Base-by-base conservation (phyloP, 148 eudicot species). In the Fagopyrum homotropicum region DNA sequence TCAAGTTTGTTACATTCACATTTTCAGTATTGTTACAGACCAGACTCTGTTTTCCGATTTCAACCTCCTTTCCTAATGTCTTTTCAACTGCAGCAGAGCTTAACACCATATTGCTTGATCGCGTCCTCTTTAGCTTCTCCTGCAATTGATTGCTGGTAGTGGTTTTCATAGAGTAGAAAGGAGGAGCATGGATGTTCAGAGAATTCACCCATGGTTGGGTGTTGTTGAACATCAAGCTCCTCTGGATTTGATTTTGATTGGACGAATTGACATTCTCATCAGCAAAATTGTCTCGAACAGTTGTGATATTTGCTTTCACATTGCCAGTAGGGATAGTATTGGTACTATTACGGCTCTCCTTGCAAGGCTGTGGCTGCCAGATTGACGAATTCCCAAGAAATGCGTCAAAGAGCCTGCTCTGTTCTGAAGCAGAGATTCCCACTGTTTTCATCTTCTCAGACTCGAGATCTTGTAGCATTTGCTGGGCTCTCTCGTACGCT, bases 291-390 rank as follows among this genome's bases (percentile, higher is more conserved):
- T 88, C 88, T 26, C 75, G 84, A 26, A 22, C n/a, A 0, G 40
- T 35, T 35, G 40, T 35, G 40, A 35, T 1, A 35, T 9, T 22
- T 4, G 75, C 17, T 9, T 29, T 48, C 30, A 17, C 16, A 55
- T 7, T 54, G 12, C 10, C 60, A 3, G 45, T 46, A 14, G 10
- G n/a, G 4, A 70, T 40, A 14, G 12, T 5, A 40, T 30, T 29
- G 9, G 4, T 75, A 19, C 1, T 15, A 14, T 63, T 9, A 16
- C 76, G 84, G 0, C 63, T 79, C 68, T 95, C 98, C 64, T 77
- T 90, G 77, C 98, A 95, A 77, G 98, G 98, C 76, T 92, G 97
- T 74, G 98, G 98, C 80, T 92, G 97, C 98, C 97, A 95, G 71
- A 95, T 81, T 0, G 97, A 91, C 16, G 97, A 95, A 50, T 90